Percentiles rank a stretch among this genome's conserved stretches.
Evolutionary conservation across 805 yeast genomes (phyloP).

Genomic region (Ogataea ganodermae): DNA sequence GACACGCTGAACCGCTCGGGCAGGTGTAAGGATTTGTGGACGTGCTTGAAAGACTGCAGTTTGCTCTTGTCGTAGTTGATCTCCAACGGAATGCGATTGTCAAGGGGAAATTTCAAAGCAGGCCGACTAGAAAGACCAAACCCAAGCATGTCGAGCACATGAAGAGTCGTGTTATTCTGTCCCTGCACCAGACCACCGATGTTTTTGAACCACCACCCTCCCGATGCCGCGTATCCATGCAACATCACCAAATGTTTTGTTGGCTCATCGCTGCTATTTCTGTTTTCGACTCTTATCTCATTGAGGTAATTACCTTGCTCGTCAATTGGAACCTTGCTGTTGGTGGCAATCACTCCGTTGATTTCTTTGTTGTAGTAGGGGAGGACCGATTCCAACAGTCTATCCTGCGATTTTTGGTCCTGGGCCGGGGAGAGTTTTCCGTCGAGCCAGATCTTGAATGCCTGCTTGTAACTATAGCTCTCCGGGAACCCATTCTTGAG

Average conservation of each 20-base stretch:
- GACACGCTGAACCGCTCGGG: constrained; percentile 25
- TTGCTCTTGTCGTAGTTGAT: constrained; percentile 26
- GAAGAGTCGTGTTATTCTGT: constrained; percentile 28
- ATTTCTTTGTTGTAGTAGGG: constrained; percentile 29
- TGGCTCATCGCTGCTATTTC: background rate
- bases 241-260: constrained; percentile 47
- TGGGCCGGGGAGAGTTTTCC: constrained; percentile 19
- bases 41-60: constrained; percentile 21
- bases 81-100: constrained; percentile 29
- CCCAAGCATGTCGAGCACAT: constrained; percentile 52
- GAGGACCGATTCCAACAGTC: constrained; percentile 21
- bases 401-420: constrained; percentile 29
- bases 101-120: constrained; percentile 26
- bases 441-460: constrained; percentile 30
- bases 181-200: constrained; percentile 44
- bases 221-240: constrained; percentile 60
- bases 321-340: constrained; percentile 13
- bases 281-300: constrained; percentile 31
- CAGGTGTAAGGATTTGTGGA: constrained; percentile 28
- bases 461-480: constrained; percentile 19
- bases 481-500: constrained; percentile 21
- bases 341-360: constrained; percentile 20
- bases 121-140: constrained; percentile 59
- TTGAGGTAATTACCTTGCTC: constrained; percentile 22
- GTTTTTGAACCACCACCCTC: constrained; percentile 58